phyloP scores from a whole-genome alignment of 2,329 filamentous ascomycete genomes.

The Trichoderma sp. region DNA sequence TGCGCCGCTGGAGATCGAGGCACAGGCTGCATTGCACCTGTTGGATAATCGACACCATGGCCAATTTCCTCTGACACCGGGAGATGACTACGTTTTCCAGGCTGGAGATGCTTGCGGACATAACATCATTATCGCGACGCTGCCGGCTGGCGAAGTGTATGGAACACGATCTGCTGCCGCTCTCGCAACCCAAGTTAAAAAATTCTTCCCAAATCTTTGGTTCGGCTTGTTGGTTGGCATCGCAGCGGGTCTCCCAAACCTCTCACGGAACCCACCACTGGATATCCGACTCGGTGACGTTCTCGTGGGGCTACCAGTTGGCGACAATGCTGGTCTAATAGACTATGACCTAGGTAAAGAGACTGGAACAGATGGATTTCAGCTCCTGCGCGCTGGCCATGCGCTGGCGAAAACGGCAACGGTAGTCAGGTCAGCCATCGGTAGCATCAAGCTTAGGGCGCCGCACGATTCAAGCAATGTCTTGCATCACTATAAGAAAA shows the following conservation, averaged over 20 bases:
- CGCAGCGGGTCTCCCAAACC: conserved; percentile 36
- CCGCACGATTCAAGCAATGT: conserved; percentile 27
- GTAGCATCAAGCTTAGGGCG: conserved; percentile 29
- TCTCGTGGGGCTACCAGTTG: conserved; percentile 30
- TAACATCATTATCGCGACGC: conserved; percentile 37
- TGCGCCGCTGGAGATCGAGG: conserved; percentile 38
- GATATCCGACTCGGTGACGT: conserved; percentile 40
- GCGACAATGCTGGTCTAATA: conserved; percentile 29
- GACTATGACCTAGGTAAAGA: conserved; percentile 37
- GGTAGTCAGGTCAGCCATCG: conserved; percentile 35
- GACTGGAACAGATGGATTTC: conserved; percentile 26
- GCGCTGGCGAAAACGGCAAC: conserved; percentile 30
- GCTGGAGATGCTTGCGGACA: conserved; percentile 37
- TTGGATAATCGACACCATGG: conserved; percentile 34
- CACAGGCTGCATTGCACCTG: conserved; percentile 33
- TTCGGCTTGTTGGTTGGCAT: conserved; percentile 40
- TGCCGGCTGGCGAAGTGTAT: conserved; percentile 35
- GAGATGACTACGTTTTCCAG: conserved; percentile 37
- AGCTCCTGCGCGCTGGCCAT: conserved; percentile 27
- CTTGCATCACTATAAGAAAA: conserved; percentile 25
- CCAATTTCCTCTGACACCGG: conserved; percentile 29
- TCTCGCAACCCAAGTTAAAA: conserved; percentile 36
- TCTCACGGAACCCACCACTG: conserved; percentile 24
- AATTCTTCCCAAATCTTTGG: conserved; percentile 37
- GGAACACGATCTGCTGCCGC: conserved; percentile 34